Percentiles rank a stretch among this genome's conserved stretches.
Evolutionary conservation across 345 rosid genomes (phyloP).

Genomic region (Euphorbia tirucalli): DNA sequence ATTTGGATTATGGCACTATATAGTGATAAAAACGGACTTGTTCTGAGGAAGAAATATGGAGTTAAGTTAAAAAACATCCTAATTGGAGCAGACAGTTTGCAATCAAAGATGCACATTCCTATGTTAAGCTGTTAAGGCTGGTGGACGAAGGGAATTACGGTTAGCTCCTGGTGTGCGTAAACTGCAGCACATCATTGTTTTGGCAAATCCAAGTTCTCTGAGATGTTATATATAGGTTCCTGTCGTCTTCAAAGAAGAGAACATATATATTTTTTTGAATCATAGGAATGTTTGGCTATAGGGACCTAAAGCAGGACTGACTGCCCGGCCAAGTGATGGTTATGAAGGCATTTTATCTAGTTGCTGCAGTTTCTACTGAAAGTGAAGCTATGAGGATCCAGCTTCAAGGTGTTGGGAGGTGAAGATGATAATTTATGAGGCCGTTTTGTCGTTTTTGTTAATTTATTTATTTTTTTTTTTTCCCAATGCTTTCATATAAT

Average conservation of each 20-base stretch:
- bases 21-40: constrained; percentile 25
- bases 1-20: constrained; percentile 61
- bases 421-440: constrained; percentile 10
- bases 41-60: neutral
- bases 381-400: neutral
- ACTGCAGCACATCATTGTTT: neutral
- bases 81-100: constrained; percentile 1
- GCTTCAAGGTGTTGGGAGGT: constrained; percentile 14
- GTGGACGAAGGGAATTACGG: neutral
- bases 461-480: neutral
- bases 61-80: neutral
- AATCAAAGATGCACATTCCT: constrained; percentile 8
- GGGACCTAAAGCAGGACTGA: neutral
- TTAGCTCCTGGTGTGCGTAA: neutral
- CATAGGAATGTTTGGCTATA: neutral
- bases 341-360: neutral
- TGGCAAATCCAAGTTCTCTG: constrained; percentile 10
- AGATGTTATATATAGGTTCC: no score
- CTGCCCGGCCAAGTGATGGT: neutral
- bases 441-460: neutral
- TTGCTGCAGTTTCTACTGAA: no score
- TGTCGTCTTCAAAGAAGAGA: no score
- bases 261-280: constrained; percentile 5
- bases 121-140: no score
- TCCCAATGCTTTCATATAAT: no score